Evolutionary conservation across 2,329 filamentous ascomycete genomes (phyloP), one percentile per base, ranked within the genome.

Genomic region (Pyrenophora tritici-repentis): DNA sequence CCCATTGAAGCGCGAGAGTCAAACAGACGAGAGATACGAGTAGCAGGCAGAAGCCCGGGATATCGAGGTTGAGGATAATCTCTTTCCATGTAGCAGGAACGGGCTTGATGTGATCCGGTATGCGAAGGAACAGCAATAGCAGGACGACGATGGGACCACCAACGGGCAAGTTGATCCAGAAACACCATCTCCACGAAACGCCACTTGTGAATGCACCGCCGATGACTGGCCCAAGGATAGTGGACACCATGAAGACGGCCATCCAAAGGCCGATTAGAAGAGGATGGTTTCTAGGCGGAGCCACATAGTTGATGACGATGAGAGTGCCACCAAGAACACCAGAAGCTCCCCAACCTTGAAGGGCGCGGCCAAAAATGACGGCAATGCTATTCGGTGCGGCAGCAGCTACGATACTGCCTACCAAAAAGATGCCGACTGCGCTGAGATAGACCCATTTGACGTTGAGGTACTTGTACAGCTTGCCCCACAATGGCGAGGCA

Each of bases 271-370:
- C 77, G 2, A 17, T 16, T 2, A 9, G 29, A 13, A 14, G 66
- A 2, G 78, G 76, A 13, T 78, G 67, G 36, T 75, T 73, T n/a
- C 56, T 57, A 1, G 79, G 68, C 2, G 76, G 73, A 1, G 76
- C 70, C 16, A 66, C 68, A 32, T 65, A 65, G 16, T 68, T 62
- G 6, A 78, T 64, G 41, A 78, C 75, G 12, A 75, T 60, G 42
- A 75, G 72, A n/a, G 72, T 73, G 24, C 77, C 79, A 18, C 42
- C 13, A 24, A 74, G 76, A 24, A 80, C 72, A 10, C 78, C 78
- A n/a, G 75, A 76, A 3, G 68, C 67, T 1, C 77, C 78, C 1
- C 78, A 43, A n/a, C 78, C 78, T 26, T 76, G 68, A 17, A 81
- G 63, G 0, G 75, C 76, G 44, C 78, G 67, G 1, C 78, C 78